Evolutionary conservation across 257 asterid species (phyloP), one percentile per base, ranked within the genome.

Genomic region (Parsonsia alboflavescens): DNA sequence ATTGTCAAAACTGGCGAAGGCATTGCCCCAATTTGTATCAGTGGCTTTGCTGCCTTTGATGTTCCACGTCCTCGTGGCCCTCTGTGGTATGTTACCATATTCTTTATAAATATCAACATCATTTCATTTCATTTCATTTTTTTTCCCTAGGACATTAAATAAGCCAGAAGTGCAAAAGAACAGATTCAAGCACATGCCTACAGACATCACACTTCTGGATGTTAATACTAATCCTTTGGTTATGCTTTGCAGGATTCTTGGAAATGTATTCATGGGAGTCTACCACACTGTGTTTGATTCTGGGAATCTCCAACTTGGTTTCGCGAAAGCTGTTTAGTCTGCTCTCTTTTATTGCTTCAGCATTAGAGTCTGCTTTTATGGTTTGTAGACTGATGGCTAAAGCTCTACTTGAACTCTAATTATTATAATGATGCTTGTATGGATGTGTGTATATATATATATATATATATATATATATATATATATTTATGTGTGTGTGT

Each of bases 201-300:
- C 61, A 17, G 1, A 4, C 39, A 33, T 33, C 39, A 33, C 1
- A 33, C 39, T 4, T 11, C 7, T 22, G 9, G 41, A n/a, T 7
- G 26, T 10, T 62, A 22, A 52, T 44, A 2, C 15, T 39, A 2
- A 36, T 9, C 26, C 16, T 67, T 78, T 33, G 39, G 16, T 24
- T 12, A 45, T 70, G 3, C 16, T 54, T 33, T 82, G 91, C 84
- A 93, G 98, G 98, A 88, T 93, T 84, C 93, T 93, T 71, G 98
- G 98, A 68, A 97, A 93, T 64, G 94, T 93, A 64, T 93, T 93
- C 88, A 93, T 93, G 97, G 97, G 98, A 2, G 92, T 81, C 4
- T 93, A 93, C 78, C 96, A 93, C 88, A 93, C 98, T 0, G 95
- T 93, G 44, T 93, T 93, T 72, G 98, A 93, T 74, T 91, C 30